A percentile compares a stretch with the other conserved stretches of the same genome.
Conservation (phyloP, 345 rosid species). For the Bruguiera gymnorhiza region DNA sequence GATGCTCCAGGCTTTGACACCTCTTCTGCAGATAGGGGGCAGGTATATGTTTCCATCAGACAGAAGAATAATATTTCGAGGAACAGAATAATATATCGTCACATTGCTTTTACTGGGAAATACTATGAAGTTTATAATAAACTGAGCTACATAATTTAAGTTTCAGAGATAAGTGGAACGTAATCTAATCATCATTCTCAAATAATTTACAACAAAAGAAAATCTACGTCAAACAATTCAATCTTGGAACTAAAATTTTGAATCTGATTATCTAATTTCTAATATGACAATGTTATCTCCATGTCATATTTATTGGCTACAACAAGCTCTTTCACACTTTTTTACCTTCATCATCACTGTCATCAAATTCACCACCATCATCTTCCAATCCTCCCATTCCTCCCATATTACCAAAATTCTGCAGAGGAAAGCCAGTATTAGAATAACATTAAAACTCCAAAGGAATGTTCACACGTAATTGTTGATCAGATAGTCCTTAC, state of each 20-base stretch:
- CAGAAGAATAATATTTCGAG: too few relatives aligned
- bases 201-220: not conserved
- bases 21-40: conserved; percentile 1
- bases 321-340: not conserved
- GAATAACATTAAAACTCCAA: not conserved
- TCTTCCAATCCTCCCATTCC: conserved; percentile 32
- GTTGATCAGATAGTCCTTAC: conserved; percentile 29
- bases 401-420: conserved; percentile 47
- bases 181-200: not conserved
- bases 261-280: too few relatives aligned
- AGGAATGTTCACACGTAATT: not conserved
- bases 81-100: too few relatives aligned
- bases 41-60: too few relatives aligned
- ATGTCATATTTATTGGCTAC: not conserved
- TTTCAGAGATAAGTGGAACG: not conserved
- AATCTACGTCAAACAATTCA: too few relatives aligned
- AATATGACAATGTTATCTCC: not conserved
- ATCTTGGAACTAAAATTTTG: too few relatives aligned
- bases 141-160: not conserved
- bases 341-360: conserved; percentile 93
- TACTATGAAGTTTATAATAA: not conserved
- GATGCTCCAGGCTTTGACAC: conserved; percentile 14
- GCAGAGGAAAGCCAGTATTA: conserved; percentile 12
- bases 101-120: too few relatives aligned
- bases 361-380: conserved; percentile 63